phyloP scores from a whole-genome alignment of 139 green algal genomes.

The Eudorina sp. region DNA sequence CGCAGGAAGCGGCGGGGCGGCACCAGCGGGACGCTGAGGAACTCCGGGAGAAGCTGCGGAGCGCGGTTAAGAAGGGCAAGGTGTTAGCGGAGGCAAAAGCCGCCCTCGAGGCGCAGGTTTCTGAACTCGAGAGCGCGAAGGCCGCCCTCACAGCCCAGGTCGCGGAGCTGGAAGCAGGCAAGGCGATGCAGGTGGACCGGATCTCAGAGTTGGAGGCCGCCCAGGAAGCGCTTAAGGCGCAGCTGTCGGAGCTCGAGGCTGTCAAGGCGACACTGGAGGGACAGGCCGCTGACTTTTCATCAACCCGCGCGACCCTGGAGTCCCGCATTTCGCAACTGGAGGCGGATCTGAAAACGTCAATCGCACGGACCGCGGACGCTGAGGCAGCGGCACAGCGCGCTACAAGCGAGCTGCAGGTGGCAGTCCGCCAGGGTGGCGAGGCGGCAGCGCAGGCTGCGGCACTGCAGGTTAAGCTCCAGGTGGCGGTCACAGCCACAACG shows the following conservation, averaged over 20 bases:
- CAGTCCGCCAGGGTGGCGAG: neutral
- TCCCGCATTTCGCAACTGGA: neutral
- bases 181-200: neutral
- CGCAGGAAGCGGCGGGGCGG: neutral
- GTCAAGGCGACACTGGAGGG: neutral
- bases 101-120: neutral
- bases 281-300: neutral
- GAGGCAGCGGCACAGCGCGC: neutral
- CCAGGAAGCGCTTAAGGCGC: neutral
- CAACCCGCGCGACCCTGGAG: neutral
- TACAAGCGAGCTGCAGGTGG: neutral
- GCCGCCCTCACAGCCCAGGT: neutral
- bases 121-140: conserved; percentile 2
- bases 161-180: conserved; percentile 1
- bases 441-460: neutral
- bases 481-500: neutral
- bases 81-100: conserved; percentile 6
- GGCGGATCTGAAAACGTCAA: neutral
- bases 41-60: conserved; percentile 33
- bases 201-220: neutral
- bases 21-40: conserved; percentile 37
- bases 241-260: neutral
- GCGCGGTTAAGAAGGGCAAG: conserved; percentile 55
- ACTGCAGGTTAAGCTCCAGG: neutral
- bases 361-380: neutral